These are phyloP conservation scores for Trichosporon faecale DNA, from an alignment of 1,284 basidiomycete species.

Conservation along the genomic window DNA sequence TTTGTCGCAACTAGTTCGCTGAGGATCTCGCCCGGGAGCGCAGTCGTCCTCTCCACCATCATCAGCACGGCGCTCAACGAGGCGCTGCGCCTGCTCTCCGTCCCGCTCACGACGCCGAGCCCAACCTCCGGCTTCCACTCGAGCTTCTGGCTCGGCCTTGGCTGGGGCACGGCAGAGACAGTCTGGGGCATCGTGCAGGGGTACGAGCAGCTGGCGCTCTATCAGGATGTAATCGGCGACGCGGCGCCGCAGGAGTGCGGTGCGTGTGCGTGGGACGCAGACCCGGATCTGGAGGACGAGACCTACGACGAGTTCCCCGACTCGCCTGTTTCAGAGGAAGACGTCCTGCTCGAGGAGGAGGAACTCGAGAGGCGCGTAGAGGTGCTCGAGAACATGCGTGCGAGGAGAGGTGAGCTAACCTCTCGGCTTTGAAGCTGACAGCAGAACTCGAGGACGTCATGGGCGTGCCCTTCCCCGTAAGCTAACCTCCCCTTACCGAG, in stretches of 20 bases:
- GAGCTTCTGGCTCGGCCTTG: constrained; percentile 49
- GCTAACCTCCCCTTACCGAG: constrained; percentile 13
- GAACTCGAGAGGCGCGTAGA: constrained; percentile 48
- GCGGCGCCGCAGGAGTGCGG: constrained; percentile 14
- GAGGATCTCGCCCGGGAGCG: constrained; percentile 14
- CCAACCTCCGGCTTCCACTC: constrained; percentile 50
- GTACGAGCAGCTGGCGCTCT: constrained; percentile 49
- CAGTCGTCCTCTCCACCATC: constrained; percentile 27
- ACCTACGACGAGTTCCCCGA: constrained; percentile 21
- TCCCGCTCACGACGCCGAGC: constrained; percentile 41
- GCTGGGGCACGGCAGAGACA: constrained; percentile 49
- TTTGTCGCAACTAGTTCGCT: constrained; percentile 40
- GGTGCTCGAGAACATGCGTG: constrained; percentile 47
- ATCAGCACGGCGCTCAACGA: constrained; percentile 46
- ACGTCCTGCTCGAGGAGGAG: constrained; percentile 21
- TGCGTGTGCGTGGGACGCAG: constrained; percentile 9
- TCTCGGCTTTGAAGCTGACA: neutral
- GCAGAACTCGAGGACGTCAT: constrained; percentile 49
- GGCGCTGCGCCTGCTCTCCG: constrained; percentile 40
- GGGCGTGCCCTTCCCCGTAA: constrained; percentile 47
- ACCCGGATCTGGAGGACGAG: constrained; percentile 17
- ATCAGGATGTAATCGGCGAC: constrained; percentile 43
- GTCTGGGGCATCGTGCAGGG: constrained; percentile 50
- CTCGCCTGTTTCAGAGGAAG: constrained; percentile 20
- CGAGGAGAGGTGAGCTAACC: constrained; percentile 36